Evolutionary conservation across 306 rosid species (phyloP), one percentile per base, ranked within the genome.

Genomic region (Adenanthera pavonina): DNA sequence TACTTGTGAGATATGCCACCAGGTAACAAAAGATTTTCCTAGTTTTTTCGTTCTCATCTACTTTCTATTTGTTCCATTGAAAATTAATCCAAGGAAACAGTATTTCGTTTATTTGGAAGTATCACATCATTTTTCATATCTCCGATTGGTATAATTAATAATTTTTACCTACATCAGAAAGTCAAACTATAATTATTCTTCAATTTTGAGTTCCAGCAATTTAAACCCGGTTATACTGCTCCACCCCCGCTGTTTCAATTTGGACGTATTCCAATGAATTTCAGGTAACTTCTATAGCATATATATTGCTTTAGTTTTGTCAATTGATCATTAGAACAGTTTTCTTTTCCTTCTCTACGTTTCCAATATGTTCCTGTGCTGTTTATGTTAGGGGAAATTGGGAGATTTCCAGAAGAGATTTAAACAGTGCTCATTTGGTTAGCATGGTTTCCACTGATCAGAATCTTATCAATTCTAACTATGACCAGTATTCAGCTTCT

Each of bases 251-350:
- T 96, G 60, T 93, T 96, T 85, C 89, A 81, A 77, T 89, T 93
- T 61, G 97, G 99, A 44, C 97, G 92, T 40, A 91, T 93, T 71
- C 99, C 99, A 46, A 93, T 93, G 97, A 91, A 86, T 87, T 93
- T 96, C 88, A 93, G 99, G 99, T 96, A 84, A 71, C 76, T 82
- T 80, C 44, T 77, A 12, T 46, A 25, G 35, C 41, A 51, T 9
- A 8, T 40, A 20, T 17, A 20, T 41, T 33, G 11, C 14, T 25
- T 30, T 1, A 60, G 34, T 46, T 6, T 36, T 36, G 1, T 43
- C 61, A 70, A 5, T 62, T 54, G 43, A 57, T 61, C 14, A 34
- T 53, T 20, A 76, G 73, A 76, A 13, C 59, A 25, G 35, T 49
- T 33, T 59, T 72, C 4, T 60, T 33, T 7, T 17, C 30, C 10